Evolutionary conservation across 148 eudicot genomes (phyloP), one percentile per base, ranked within the genome.

Genomic region (Hydrangea macrophylla): DNA sequence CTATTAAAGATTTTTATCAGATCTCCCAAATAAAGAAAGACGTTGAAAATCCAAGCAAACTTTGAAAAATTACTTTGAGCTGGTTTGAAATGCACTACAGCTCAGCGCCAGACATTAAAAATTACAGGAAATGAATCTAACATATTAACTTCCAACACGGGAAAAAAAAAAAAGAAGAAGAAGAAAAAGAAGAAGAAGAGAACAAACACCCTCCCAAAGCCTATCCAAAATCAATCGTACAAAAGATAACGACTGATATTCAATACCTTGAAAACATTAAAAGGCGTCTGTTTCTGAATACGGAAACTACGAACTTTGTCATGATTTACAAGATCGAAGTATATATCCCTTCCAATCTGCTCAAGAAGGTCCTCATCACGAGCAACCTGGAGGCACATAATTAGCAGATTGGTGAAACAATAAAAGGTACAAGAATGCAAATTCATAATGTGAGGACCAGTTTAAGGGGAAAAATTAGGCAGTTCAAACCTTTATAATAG

Each of bases 271-370:
- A 93, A 93, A 73, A 72, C 70, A 77, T 68, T 83, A 62, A 93
- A 93, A 72, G 84, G 81, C 70, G 55, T 80, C 79, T 88, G 96
- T 71, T 88, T 93, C 81, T 93, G 96, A 63, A 93, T 80, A 30
- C 98, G 88, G 63, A 93, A 93, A 69, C 79, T 84, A 42, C 76
- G 86, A 68, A 85, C 92, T 86, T 88, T 93, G 53, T 93, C 98
- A 81, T 93, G 98, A 68, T 93, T 92, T 30, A 93, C 98, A 63
- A 93, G 92, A 85, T 93, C 98, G 79, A 93, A 93, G 76, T 83
- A 83, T 68, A 93, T 76, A 78, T 90, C 92, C 69, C 77, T 82
- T 45, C 98, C 98, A 60, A 93, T 85, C 80, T 93, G 98, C 67
- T 85, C 90, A 37, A 72, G 65, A 71, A 93, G 86, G 58, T 90